Percentiles rank a stretch among this genome's conserved stretches.
phyloP scores from a whole-genome alignment of 768 basidiomycete species.

The Pleurotus ostreatus region DNA sequence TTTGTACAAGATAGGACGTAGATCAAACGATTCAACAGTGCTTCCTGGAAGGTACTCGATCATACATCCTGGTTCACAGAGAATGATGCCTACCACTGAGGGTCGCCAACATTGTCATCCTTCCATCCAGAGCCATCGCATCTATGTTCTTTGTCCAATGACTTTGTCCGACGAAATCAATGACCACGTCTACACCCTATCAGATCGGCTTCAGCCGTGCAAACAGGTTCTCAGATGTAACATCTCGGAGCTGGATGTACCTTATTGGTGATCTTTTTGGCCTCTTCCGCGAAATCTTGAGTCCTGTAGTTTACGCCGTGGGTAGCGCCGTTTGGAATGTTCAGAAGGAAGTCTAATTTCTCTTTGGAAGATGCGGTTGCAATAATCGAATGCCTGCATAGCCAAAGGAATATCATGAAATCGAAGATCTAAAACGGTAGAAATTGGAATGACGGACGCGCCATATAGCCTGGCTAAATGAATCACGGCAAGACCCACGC shows the following conservation, averaged over 20 bases:
- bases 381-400: constrained; percentile 58
- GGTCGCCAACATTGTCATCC: constrained; percentile 65
- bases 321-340: constrained; percentile 64
- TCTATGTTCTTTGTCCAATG: constrained; percentile 76
- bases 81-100: constrained; percentile 52
- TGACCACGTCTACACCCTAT: constrained; percentile 76
- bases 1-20: constrained; percentile 73
- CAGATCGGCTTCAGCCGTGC: constrained; percentile 20
- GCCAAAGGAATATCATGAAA: no score
- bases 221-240: no score
- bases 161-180: constrained; percentile 79
- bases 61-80: background rate
- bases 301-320: constrained; percentile 83
- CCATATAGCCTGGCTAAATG: constrained; percentile 75
- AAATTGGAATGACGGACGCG: constrained; percentile 53
- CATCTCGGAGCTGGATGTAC: background rate
- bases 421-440: background rate
- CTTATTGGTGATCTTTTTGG: constrained; percentile 55
- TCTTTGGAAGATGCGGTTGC: constrained; percentile 84
- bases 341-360: constrained; percentile 75
- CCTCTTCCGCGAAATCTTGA: constrained; percentile 71
- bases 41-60: constrained; percentile 29
- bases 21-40: constrained; percentile 46
- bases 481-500: constrained; percentile 85
- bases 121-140: constrained; percentile 64